Evolutionary conservation across 345 rosid genomes (phyloP).

Genomic region (Mallotus nudiflorus): DNA sequence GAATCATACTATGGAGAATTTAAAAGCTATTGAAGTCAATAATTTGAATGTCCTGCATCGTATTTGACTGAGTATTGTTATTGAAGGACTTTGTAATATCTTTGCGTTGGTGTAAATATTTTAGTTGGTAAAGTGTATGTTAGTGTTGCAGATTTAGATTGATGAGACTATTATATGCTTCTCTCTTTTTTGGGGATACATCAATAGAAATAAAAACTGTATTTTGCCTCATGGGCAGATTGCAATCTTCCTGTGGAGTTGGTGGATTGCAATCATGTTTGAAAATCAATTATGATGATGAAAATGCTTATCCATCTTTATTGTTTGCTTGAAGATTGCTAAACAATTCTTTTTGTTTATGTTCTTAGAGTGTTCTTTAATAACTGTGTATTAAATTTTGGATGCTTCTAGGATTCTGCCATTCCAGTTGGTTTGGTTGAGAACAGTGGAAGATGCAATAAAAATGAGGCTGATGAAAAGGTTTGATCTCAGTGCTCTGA

Average conservation of each 20-base stretch:
- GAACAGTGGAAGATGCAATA: constrained; percentile 86
- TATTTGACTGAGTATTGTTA: not conserved
- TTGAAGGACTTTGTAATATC: not conserved
- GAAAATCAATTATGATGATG: not conserved
- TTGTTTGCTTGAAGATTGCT: not conserved
- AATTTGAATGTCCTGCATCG: not conserved
- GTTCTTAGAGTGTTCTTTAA: not conserved
- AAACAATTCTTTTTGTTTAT: not conserved
- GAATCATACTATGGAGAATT: not conserved
- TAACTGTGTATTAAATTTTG: constrained; percentile 2
- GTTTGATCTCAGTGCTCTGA: constrained; percentile 30
- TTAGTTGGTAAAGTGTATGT: not conserved
- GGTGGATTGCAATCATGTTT: not conserved
- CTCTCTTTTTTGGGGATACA: too few relatives aligned
- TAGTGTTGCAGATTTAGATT: not conserved
- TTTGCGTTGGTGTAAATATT: not conserved
- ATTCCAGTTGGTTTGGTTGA: constrained; percentile 66
- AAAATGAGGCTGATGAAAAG: constrained; percentile 76
- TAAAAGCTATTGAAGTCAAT: not conserved
- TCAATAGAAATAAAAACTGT: too few relatives aligned
- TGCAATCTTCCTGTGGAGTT: not conserved
- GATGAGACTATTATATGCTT: not conserved
- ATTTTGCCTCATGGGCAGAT: not conserved
- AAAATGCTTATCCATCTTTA: not conserved
- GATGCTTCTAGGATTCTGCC: constrained; percentile 45